phyloP scores from a whole-genome alignment of 495 filamentous ascomycete species.

The Podospora australis region DNA sequence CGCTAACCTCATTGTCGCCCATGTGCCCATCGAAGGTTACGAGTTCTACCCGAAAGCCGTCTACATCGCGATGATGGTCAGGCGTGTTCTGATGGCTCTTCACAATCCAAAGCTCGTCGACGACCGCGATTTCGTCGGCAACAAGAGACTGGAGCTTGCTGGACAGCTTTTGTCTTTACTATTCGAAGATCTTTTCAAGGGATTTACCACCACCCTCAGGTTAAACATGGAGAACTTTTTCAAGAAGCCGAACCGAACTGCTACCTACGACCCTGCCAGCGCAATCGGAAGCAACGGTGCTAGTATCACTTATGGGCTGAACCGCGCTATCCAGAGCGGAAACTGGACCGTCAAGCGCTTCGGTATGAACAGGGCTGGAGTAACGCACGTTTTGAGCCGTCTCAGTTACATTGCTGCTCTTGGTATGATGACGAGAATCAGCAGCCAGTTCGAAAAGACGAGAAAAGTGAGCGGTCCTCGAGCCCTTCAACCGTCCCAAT shows the following conservation, averaged over 20 bases:
- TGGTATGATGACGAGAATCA: slow-evolving; percentile 99
- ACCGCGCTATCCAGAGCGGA: slow-evolving; percentile 88
- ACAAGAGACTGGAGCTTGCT: slow-evolving; percentile 90
- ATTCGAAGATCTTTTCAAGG: slow-evolving; percentile 97
- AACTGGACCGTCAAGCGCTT: slow-evolving; percentile 98
- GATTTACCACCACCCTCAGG: slow-evolving; percentile 80
- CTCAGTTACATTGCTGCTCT: slow-evolving; percentile 94
- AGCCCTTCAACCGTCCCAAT: slow-evolving; percentile 93
- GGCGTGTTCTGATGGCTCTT: slow-evolving; percentile 86
- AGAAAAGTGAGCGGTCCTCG: slow-evolving; percentile 91
- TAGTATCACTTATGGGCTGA: slow-evolving; percentile 83
- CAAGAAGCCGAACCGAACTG: slow-evolving; percentile 78
- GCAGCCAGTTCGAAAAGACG: slow-evolving; percentile 97
- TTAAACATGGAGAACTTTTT: slow-evolving; percentile 87
- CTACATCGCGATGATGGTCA: slow-evolving; percentile 93
- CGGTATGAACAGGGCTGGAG: slow-evolving; percentile 95
- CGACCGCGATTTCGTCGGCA: slow-evolving; percentile 95
- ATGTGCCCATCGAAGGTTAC: slow-evolving; percentile 80
- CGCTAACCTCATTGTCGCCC: slow-evolving; percentile 82
- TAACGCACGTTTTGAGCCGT: slow-evolving; percentile 92
- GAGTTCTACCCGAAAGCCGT: slow-evolving; percentile 94
- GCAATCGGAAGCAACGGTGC: slow-evolving; percentile 70
- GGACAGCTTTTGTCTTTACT: slow-evolving; percentile 91
- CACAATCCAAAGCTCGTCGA: slow-evolving; percentile 84
- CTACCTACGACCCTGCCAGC: slow-evolving; percentile 76